phyloP scores from a whole-genome alignment of 352 stramenopile genomes.

The Globisporangium spiculum region DNA sequence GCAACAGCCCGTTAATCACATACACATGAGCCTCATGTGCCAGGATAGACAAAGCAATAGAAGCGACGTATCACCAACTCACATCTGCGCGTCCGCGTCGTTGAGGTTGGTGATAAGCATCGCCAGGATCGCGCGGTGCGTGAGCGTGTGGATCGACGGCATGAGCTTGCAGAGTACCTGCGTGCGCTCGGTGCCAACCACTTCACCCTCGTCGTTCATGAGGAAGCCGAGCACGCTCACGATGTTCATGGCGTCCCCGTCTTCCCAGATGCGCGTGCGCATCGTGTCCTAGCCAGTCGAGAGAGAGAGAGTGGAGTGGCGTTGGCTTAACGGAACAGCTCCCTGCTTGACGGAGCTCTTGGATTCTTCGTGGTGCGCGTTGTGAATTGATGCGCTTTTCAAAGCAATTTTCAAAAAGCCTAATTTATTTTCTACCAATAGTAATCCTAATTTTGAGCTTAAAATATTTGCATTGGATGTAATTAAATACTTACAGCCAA shows the following conservation, averaged over 20 bases:
- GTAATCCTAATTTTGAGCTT: background rate
- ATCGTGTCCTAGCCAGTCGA: slow-evolving; percentile 23
- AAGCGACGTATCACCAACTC: background rate
- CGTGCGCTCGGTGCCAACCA: slow-evolving; percentile 68
- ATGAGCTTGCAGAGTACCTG: slow-evolving; percentile 82
- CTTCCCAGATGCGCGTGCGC: slow-evolving; percentile 75
- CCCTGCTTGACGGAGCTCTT: background rate
- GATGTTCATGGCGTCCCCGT: slow-evolving; percentile 71
- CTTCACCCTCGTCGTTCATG: slow-evolving; percentile 79
- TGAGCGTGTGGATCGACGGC: slow-evolving; percentile 77
- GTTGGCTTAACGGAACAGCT: background rate
- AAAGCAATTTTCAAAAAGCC: too few relatives aligned
- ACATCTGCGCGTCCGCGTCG: slow-evolving; percentile 71
- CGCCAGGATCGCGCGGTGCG: slow-evolving; percentile 72
- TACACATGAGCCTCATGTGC: background rate
- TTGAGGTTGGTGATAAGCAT: slow-evolving; percentile 70
- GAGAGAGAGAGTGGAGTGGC: background rate
- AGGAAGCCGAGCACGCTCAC: slow-evolving; percentile 80
- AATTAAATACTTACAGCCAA: background rate
- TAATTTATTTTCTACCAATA: background rate
- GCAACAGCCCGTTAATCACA: background rate
- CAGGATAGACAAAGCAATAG: background rate
- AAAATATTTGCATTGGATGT: background rate
- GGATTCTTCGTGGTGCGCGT: background rate
- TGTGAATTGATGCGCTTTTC: background rate